Evolutionary conservation across 192 early-diverging fungal genomes (phyloP).

Genomic region (Borealophlyctis nickersoniae): DNA sequence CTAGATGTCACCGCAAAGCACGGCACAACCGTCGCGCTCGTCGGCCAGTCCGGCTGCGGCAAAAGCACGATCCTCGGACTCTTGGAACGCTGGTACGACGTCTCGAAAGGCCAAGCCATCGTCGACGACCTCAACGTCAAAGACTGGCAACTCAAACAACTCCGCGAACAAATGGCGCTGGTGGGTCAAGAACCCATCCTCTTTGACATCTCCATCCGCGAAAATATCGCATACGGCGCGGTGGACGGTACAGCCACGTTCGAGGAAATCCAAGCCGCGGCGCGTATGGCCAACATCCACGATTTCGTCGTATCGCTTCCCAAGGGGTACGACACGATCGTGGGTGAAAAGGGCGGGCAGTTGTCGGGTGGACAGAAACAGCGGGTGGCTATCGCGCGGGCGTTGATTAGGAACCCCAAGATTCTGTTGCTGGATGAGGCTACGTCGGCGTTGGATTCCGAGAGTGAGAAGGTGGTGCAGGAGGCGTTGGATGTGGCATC

Average conservation of each 20-base stretch:
- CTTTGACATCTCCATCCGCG: conserved; percentile 81
- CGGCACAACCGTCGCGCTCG: conserved; percentile 77
- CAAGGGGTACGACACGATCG: conserved; percentile 66
- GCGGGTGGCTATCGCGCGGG: conserved; percentile 76
- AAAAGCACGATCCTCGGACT: conserved; percentile 62
- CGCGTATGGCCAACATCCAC: conserved; percentile 68
- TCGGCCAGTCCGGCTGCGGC: conserved; percentile 83
- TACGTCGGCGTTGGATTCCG: conserved; percentile 77
- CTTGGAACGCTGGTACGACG: conserved; percentile 83
- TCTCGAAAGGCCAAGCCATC: conserved; percentile 50
- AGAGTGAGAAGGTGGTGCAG: conserved; percentile 78
- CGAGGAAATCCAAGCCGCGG: conserved; percentile 66
- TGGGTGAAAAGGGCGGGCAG: conserved; percentile 50
- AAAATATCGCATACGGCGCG: conserved; percentile 78
- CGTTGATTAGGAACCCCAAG: conserved; percentile 81
- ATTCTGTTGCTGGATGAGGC: conserved; percentile 87
- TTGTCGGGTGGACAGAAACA: conserved; percentile 51
- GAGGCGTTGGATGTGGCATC: conserved; percentile 68
- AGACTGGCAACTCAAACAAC: conserved; percentile 62
- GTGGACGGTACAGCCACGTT: conserved; percentile 32
- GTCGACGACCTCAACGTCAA: conserved; percentile 62
- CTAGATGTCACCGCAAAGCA: conserved; percentile 40
- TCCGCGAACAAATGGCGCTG: conserved; percentile 75
- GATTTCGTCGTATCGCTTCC: conserved; percentile 67
- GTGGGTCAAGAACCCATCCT: conserved; percentile 93